Conservation (phyloP, 75 land plant species). For the Pseudotsuga menziesii region DNA sequence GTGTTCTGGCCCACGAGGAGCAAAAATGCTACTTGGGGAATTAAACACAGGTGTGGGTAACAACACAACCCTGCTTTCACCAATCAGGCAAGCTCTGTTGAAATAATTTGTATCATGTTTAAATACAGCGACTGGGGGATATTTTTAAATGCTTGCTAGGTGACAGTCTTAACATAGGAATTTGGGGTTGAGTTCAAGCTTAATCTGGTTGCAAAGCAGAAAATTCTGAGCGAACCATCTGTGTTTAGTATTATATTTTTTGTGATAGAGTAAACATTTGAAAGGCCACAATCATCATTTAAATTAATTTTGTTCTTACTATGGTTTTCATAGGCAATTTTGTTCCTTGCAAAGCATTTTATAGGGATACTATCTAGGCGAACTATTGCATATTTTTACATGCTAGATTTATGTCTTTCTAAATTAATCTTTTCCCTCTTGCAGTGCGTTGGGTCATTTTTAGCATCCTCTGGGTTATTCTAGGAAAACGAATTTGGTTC, state of each 20-base stretch:
- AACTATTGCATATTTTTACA: background rate
- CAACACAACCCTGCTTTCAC: too few species aligned
- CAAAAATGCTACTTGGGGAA: too few species aligned
- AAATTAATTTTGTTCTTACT: background rate
- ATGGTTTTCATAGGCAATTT: background rate
- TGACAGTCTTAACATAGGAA: too few species aligned
- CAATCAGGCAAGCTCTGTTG: too few species aligned
- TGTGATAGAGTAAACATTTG: background rate
- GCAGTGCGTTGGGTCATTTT: conserved; percentile 73
- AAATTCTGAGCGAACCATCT: too few species aligned
- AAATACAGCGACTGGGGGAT: too few species aligned
- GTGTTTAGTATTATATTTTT: background rate
- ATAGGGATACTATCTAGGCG: background rate
- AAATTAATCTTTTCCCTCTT: conserved; percentile 17
- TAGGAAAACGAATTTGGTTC: conserved; percentile 94
- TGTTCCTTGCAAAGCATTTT: background rate
- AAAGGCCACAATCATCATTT: background rate
- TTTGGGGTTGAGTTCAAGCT: too few species aligned
- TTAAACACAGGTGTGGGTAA: too few species aligned
- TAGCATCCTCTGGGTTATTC: conserved; percentile 63
- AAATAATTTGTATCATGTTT: too few species aligned
- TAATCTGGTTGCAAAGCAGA: too few species aligned
- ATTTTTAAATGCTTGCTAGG: too few species aligned
- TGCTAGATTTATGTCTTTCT: conserved; percentile 3
- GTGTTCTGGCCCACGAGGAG: too few species aligned